Evolutionary conservation across 139 green algal species (phyloP).

Genomic region (Chlorokybus atmophyticus): DNA sequence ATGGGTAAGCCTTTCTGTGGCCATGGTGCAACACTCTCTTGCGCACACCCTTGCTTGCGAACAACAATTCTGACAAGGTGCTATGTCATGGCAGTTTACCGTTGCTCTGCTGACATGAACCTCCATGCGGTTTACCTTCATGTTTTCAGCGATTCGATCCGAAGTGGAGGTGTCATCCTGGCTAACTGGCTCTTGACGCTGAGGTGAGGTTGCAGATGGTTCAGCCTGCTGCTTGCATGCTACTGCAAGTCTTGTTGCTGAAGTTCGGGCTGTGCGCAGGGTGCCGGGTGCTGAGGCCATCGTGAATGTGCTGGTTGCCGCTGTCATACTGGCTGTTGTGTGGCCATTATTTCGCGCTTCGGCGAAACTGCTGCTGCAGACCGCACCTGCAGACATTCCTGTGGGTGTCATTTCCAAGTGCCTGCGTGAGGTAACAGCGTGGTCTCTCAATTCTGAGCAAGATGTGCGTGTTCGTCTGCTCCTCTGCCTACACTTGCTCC

Average conservation of each 20-base stretch:
- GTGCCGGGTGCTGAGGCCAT: background rate
- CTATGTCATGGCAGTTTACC: conserved; percentile 13
- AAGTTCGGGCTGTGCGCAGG: background rate
- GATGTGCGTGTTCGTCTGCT: too few relatives aligned
- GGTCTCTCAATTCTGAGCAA: too few relatives aligned
- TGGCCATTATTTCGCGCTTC: background rate
- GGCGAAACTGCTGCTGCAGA: background rate
- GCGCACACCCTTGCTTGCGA: too few relatives aligned
- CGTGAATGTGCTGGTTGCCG: background rate
- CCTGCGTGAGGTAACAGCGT: background rate
- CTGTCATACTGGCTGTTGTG: background rate
- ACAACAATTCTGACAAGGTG: too few relatives aligned
- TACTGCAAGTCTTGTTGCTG: too few relatives aligned
- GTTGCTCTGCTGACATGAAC: conserved; percentile 20
- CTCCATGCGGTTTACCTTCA: conserved; percentile 27
- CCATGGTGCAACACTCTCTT: too few relatives aligned
- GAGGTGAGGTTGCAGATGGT: conserved; percentile 13
- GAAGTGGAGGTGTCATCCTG: conserved; percentile 22
- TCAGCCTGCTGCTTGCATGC: background rate
- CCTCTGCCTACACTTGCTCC: too few relatives aligned
- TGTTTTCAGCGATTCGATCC: conserved; percentile 23
- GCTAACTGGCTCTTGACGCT: conserved; percentile 23
- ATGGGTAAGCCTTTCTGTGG: conserved; percentile 17
- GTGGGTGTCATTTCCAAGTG: background rate
- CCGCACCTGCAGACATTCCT: background rate